Conservation (phyloP, 208 protist genomes). For the Leishmania amazonensis region DNA sequence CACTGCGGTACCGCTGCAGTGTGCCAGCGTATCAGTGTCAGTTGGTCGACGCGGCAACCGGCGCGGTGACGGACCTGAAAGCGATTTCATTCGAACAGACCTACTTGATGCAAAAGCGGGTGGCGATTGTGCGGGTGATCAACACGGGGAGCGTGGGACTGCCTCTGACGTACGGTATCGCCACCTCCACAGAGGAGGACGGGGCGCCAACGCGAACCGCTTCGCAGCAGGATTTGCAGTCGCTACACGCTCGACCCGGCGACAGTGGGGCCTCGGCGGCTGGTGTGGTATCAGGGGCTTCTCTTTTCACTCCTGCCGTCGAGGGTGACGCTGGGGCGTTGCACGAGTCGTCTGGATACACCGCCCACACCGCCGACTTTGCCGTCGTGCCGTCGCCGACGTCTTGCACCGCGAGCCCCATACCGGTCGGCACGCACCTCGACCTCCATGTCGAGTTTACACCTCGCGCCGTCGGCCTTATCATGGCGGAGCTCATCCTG, state of each 20-base stretch:
- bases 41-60: slow-evolving; percentile 15
- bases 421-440: slow-evolving; percentile 48
- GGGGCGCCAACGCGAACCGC: background rate
- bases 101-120: slow-evolving; percentile 94
- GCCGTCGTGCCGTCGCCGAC: slow-evolving; percentile 7
- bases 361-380: slow-evolving; percentile 5
- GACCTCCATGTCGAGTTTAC: slow-evolving; percentile 88
- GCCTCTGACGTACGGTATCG: slow-evolving; percentile 57
- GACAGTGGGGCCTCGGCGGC: background rate
- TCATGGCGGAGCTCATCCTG: slow-evolving; percentile 46
- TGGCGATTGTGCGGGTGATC: slow-evolving; percentile 70
- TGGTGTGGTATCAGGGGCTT: background rate
- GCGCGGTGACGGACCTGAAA: slow-evolving; percentile 6
- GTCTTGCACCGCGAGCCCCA: slow-evolving; percentile 28
- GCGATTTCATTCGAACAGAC: slow-evolving; percentile 88
- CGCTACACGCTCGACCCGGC: background rate
- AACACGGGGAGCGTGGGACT: slow-evolving; percentile 90
- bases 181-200: background rate
- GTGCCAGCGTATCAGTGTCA: slow-evolving; percentile 50
- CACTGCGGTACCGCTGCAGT: slow-evolving; percentile 73
- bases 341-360: slow-evolving; percentile 3
- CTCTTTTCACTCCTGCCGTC: background rate
- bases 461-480: slow-evolving; percentile 67
- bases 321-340: slow-evolving; percentile 6
- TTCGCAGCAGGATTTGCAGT: background rate